Conservation (phyloP, 331 rosid genomes). For the Pyrus hybrid region DNA sequence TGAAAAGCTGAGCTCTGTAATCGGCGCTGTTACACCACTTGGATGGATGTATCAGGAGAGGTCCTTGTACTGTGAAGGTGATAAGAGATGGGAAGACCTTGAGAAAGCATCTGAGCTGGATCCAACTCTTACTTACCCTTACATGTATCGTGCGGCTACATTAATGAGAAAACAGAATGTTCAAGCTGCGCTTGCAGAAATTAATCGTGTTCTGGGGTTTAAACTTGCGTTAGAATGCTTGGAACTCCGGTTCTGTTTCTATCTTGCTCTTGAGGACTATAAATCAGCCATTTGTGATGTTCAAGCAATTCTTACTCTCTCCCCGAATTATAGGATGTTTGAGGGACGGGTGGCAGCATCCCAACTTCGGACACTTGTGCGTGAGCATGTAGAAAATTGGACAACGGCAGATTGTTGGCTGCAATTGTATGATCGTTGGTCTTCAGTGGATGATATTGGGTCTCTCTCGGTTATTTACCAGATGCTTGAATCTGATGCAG, state of each 20-base stretch:
- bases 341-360: conserved; percentile 89
- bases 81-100: conserved; percentile 64
- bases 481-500: conserved; percentile 93
- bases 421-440: conserved; percentile 86
- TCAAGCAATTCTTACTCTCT: conserved; percentile 82
- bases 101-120: conserved; percentile 67
- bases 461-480: conserved; percentile 89
- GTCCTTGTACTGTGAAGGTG: conserved; percentile 65
- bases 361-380: conserved; percentile 75
- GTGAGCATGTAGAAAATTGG: conserved; percentile 85
- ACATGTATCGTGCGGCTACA: too few relatives aligned
- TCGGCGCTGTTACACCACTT: conserved; percentile 48
- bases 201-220: too few relatives aligned
- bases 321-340: conserved; percentile 77
- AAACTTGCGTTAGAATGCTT: too few relatives aligned
- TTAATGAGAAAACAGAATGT: too few relatives aligned
- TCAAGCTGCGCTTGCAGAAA: too few relatives aligned
- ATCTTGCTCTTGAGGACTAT: conserved; percentile 77
- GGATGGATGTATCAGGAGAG: conserved; percentile 98
- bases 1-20: conserved; percentile 59
- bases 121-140: too few relatives aligned
- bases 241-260: too few relatives aligned
- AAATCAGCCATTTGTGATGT: conserved; percentile 77
- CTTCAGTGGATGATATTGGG: conserved; percentile 91
- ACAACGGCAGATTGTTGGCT: conserved; percentile 96